phyloP scores from a whole-genome alignment of 495 filamentous ascomycete genomes.

The Choiromyces venosus region DNA sequence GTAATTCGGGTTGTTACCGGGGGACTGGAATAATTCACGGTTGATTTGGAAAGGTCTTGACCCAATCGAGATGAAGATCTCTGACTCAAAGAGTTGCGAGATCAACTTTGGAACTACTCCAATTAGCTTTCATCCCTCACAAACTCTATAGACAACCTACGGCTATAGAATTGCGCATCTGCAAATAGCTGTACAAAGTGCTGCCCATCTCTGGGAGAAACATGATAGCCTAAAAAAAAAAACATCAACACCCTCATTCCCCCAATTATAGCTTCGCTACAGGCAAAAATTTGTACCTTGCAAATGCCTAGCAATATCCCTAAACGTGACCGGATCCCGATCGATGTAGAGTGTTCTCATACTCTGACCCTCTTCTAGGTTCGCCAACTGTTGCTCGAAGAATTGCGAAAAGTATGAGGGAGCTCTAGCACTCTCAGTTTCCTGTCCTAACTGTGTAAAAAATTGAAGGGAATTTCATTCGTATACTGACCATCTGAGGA shows the following conservation, averaged over 20 bases:
- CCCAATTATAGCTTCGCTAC: neutral
- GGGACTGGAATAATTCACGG: constrained; percentile 74
- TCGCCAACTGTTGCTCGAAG: constrained; percentile 73
- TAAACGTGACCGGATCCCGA: constrained; percentile 83
- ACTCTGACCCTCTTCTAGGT: constrained; percentile 42
- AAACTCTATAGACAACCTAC: constrained; percentile 46
- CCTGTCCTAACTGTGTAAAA: constrained; percentile 21
- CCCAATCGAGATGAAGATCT: constrained; percentile 86
- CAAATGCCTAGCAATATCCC: constrained; percentile 81
- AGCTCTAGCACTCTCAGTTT: constrained; percentile 62
- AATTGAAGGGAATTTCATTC: constrained; percentile 11
- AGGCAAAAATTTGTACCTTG: constrained; percentile 55
- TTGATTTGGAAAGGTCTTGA: constrained; percentile 81
- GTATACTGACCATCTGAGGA: constrained; percentile 82
- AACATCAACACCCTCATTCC: constrained; percentile 11
- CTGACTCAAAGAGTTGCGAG: constrained; percentile 87
- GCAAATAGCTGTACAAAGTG: constrained; percentile 91
- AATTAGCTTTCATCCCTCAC: constrained; percentile 31
- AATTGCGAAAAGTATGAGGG: constrained; percentile 96
- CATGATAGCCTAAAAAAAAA: constrained; percentile 62
- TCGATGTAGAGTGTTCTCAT: constrained; percentile 84
- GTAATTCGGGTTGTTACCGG: constrained; percentile 89
- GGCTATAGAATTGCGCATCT: constrained; percentile 90
- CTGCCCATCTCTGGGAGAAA: constrained; percentile 70
- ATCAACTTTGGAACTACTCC: constrained; percentile 73